phyloP scores from a whole-genome alignment of 495 filamentous ascomycete species.

The Podospora australis region DNA sequence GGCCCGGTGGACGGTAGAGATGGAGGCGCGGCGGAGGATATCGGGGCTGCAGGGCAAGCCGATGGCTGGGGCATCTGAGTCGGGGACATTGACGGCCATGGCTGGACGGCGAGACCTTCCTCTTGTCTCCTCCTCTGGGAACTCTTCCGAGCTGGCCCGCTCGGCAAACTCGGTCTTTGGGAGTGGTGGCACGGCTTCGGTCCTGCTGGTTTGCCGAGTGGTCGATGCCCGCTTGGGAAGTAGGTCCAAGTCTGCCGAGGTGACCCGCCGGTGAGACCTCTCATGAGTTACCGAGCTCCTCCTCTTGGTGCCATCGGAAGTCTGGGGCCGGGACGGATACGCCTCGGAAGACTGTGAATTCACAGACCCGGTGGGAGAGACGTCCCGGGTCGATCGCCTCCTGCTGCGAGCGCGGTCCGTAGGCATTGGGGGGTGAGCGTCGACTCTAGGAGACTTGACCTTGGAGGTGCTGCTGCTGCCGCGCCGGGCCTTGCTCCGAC shows the following conservation, averaged over 20 bases:
- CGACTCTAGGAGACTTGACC: too few species aligned
- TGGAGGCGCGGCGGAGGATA: constrained; percentile 11
- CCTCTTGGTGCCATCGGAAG: background rate
- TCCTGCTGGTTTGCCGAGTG: constrained; percentile 4
- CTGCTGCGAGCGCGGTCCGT: too few species aligned
- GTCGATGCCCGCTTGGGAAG: background rate
- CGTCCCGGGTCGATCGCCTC: background rate
- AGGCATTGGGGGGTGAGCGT: too few species aligned
- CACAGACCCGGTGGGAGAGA: background rate
- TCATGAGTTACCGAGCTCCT: background rate
- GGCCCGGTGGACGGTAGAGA: constrained; percentile 6
- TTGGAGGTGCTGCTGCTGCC: too few species aligned
- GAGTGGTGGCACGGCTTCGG: background rate
- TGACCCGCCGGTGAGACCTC: constrained; percentile 5
- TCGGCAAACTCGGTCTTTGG: background rate
- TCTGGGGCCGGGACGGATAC: background rate
- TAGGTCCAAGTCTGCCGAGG: constrained; percentile 7
- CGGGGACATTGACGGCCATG: background rate
- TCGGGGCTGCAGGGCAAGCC: constrained; percentile 20
- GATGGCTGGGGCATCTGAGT: background rate
- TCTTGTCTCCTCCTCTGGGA: background rate
- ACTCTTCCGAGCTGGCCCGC: background rate
- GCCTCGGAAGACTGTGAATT: constrained; percentile 8
- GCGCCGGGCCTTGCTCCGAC: background rate
- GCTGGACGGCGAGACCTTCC: background rate